phyloP scores from a whole-genome alignment of 352 stramenopile genomes.

The Thraustochytrium striatum region DNA sequence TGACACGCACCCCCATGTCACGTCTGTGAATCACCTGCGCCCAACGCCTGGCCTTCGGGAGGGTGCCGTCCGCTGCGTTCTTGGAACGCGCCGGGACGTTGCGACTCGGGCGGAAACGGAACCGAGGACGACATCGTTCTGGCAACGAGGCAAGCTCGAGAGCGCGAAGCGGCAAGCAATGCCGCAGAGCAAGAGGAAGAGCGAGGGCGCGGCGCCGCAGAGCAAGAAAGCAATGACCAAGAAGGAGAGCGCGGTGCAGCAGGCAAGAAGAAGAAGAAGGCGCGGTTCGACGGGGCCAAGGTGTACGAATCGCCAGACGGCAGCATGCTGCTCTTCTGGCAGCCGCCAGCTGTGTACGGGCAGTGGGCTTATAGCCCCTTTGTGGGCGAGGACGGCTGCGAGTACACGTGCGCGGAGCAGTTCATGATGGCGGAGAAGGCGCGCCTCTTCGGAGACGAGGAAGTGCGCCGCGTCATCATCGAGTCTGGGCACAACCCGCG shows the following conservation, averaged over 20 bases:
- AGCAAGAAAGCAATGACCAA: not conserved
- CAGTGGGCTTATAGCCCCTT: no score
- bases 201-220: not conserved
- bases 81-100: not conserved
- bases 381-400: no score
- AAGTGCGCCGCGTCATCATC: no score
- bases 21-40: not conserved
- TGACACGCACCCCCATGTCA: not conserved
- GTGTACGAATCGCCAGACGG: no score
- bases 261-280: not conserved
- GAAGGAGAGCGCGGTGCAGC: not conserved
- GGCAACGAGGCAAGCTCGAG: not conserved
- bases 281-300: no score
- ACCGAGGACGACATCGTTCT: not conserved
- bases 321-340: no score
- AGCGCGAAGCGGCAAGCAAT: not conserved
- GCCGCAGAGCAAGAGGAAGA: conserved; percentile 3
- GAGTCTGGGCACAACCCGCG: no score
- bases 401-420: no score
- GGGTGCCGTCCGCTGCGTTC: not conserved
- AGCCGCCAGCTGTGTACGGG: no score
- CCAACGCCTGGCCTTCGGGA: not conserved
- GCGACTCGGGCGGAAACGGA: not conserved
- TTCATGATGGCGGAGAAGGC: no score
- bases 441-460: no score